Evolutionary conservation across 2,329 filamentous ascomycete species (phyloP).

Genomic region (Cercospora citrullina): DNA sequence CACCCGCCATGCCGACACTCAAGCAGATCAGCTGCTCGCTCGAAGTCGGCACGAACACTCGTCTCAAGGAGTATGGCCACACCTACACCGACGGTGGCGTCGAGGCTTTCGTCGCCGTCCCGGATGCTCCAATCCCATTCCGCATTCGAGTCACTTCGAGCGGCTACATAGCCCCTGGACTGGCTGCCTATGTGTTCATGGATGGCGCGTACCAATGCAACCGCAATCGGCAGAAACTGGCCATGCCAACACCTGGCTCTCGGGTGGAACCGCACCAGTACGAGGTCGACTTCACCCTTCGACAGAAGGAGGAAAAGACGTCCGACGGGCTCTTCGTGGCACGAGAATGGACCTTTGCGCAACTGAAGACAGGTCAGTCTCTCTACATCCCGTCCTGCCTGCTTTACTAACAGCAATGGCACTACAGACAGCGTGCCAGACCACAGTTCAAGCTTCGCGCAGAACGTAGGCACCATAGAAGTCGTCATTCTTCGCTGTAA

Average conservation of each 20-base stretch:
- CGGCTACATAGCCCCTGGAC: conserved; percentile 54
- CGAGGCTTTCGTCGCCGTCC: conserved; percentile 54
- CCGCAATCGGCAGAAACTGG: conserved; percentile 51
- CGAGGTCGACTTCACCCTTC: conserved; percentile 51
- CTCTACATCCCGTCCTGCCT: not conserved
- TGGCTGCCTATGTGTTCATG: conserved; percentile 58
- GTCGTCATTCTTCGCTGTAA: conserved; percentile 50
- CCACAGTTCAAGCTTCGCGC: conserved; percentile 37
- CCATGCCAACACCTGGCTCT: conserved; percentile 32
- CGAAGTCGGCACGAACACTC: conserved; percentile 47
- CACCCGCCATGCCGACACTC: conserved; percentile 52
- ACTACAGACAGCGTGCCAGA: conserved; percentile 42
- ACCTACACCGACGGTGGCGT: conserved; percentile 55
- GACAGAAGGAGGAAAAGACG: conserved; percentile 56
- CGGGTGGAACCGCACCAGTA: conserved; percentile 37
- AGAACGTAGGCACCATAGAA: conserved; percentile 51
- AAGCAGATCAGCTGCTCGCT: conserved; percentile 56
- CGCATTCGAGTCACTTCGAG: conserved; percentile 51
- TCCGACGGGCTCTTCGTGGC: conserved; percentile 51
- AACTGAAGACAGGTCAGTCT: conserved; percentile 49
- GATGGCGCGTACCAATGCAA: conserved; percentile 61
- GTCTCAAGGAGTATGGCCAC: conserved; percentile 53
- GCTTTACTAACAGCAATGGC: conserved; percentile 29
- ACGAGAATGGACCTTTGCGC: conserved; percentile 55
- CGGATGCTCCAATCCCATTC: conserved; percentile 49